These are phyloP conservation scores for Paracoccidioides brasiliensis DNA, from an alignment of 2,329 filamentous ascomycete species.

Conservation along the genomic window DNA sequence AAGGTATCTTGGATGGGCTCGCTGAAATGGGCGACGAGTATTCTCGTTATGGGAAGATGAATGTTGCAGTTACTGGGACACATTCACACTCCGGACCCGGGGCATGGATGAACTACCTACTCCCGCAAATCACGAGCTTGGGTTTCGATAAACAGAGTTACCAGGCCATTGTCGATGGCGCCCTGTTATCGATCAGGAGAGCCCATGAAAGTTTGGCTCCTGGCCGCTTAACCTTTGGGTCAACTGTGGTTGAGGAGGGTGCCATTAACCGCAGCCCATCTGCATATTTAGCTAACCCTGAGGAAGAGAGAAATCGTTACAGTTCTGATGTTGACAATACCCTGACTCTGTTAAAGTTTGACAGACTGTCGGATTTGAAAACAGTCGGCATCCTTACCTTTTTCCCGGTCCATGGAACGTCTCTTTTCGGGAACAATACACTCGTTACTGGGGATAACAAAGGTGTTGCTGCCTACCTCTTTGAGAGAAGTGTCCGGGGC, in stretches of 20 bases:
- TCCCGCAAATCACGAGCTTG: constrained; percentile 78
- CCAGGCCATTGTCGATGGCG: constrained; percentile 75
- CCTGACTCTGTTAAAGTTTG: constrained; percentile 68
- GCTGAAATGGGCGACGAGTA: constrained; percentile 57
- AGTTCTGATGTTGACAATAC: constrained; percentile 55
- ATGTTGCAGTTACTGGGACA: constrained; percentile 80
- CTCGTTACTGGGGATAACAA: constrained; percentile 92
- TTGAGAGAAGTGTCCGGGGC: constrained; percentile 56
- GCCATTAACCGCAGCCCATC: constrained; percentile 85
- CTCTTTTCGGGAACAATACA: constrained; percentile 82
- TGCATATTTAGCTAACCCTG: constrained; percentile 76
- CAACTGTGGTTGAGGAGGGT: constrained; percentile 55
- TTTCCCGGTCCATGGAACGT: constrained; percentile 88
- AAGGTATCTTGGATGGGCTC: constrained; percentile 72
- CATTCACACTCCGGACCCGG: constrained; percentile 87
- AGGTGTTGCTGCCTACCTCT: constrained; percentile 73
- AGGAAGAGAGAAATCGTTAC: constrained; percentile 59
- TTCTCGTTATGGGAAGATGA: constrained; percentile 60
- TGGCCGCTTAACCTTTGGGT: constrained; percentile 60
- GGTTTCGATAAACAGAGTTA: constrained; percentile 84
- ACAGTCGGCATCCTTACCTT: constrained; percentile 73
- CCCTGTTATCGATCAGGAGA: constrained; percentile 64
- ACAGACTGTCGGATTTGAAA: constrained; percentile 58
- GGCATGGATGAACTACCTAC: constrained; percentile 86
- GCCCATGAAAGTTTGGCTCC: constrained; percentile 60